Conservation (phyloP, 345 rosid species). For the Diplotaxis tenuifolia region DNA sequence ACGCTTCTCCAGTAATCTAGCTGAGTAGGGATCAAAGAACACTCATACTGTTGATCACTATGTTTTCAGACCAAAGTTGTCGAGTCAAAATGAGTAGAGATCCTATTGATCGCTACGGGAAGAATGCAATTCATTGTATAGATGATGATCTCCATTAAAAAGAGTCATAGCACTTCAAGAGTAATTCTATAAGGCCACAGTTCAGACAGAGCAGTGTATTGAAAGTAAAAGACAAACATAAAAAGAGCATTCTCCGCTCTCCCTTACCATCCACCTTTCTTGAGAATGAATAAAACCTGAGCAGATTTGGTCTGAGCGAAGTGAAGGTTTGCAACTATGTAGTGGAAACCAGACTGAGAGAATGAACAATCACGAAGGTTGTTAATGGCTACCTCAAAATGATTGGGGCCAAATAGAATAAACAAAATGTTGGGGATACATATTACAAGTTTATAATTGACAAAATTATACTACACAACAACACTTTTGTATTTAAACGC, state of each 20-base stretch:
- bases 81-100: background rate
- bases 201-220: too few relatives aligned
- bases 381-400: background rate
- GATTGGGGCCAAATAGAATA: background rate
- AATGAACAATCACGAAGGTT: background rate
- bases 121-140: background rate
- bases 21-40: background rate
- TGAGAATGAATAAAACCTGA: too few relatives aligned
- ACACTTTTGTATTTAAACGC: background rate
- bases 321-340: too few relatives aligned
- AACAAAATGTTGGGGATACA: background rate
- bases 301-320: too few relatives aligned
- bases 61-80: background rate
- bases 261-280: too few relatives aligned
- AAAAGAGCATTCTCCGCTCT: background rate
- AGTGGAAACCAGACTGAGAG: too few relatives aligned
- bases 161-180: too few relatives aligned
- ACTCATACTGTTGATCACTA: background rate
- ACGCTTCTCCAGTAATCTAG: background rate
- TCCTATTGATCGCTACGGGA: background rate
- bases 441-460: background rate
- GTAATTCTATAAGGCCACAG: too few relatives aligned
- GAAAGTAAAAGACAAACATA: background rate
- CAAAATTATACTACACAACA: background rate
- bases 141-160: too few relatives aligned